A percentile compares a stretch with the other conserved stretches of the same genome.
Conservation (phyloP, 2,329 filamentous ascomycete genomes). For the Cercospora sesami region DNA sequence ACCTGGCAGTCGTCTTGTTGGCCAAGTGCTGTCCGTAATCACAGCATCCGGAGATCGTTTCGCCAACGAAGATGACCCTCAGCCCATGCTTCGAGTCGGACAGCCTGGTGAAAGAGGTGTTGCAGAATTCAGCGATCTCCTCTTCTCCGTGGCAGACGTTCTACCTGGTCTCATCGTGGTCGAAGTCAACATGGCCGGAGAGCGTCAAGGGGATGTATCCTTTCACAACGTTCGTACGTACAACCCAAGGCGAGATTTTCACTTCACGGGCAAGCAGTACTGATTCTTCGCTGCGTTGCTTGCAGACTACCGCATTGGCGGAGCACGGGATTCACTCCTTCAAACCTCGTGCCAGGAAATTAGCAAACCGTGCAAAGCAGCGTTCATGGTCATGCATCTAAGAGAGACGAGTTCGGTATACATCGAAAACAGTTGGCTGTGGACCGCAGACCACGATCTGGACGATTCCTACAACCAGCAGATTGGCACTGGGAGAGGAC, state of each 20-base stretch:
- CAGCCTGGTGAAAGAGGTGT: conserved; percentile 51
- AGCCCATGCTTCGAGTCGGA: conserved; percentile 55
- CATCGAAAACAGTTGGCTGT: conserved; percentile 56
- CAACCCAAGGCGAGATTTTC: not conserved
- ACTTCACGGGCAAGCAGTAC: not conserved
- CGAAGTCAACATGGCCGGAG: conserved; percentile 54
- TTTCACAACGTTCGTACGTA: conserved; percentile 33
- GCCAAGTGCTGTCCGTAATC: conserved; percentile 57
- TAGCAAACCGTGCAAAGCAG: conserved; percentile 34
- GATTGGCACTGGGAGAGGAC: conserved; percentile 45
- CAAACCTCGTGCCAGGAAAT: conserved; percentile 46
- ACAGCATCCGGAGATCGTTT: conserved; percentile 51
- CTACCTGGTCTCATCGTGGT: conserved; percentile 48
- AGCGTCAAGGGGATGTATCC: conserved; percentile 51
- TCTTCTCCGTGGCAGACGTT: conserved; percentile 53
- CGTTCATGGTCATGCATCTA: conserved; percentile 49
- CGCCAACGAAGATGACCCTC: conserved; percentile 46
- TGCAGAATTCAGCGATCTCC: conserved; percentile 55
- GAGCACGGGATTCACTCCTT: conserved; percentile 37
- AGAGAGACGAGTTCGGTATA: conserved; percentile 50
- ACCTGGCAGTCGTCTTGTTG: conserved; percentile 54
- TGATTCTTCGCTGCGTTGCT: not conserved
- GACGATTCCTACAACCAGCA: conserved; percentile 43
- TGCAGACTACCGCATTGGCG: conserved; percentile 41
- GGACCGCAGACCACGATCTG: conserved; percentile 54